phyloP scores from a whole-genome alignment of 1,284 basidiomycete species.

The Ceratobasidium theobromae region DNA sequence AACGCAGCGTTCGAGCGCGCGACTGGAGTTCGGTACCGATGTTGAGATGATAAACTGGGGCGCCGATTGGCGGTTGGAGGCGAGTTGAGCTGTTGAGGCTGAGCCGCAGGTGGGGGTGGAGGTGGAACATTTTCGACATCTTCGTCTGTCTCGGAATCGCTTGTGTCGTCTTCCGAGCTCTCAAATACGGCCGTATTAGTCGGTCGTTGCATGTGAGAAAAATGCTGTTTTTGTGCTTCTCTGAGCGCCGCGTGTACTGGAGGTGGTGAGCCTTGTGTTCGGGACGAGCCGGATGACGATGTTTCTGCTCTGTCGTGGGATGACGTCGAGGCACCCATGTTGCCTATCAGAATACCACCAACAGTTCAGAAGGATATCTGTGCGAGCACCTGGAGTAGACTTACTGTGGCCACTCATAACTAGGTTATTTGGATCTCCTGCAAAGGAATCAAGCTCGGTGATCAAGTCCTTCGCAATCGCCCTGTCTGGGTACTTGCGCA shows the following conservation, averaged over 20 bases:
- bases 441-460: conserved; percentile 80
- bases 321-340: conserved; percentile 16
- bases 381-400: conserved; percentile 38
- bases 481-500: conserved; percentile 81
- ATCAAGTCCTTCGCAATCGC: conserved; percentile 75
- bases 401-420: conserved; percentile 60
- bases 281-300: conserved; percentile 17
- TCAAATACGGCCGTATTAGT: conserved; percentile 14
- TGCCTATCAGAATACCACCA: neutral
- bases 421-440: conserved; percentile 66
- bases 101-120: neutral
- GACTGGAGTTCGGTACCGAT: conserved; percentile 72
- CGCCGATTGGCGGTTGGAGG: conserved; percentile 57
- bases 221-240: neutral
- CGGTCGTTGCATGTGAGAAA: conserved; percentile 1
- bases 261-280: conserved; percentile 18
- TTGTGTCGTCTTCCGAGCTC: conserved; percentile 12
- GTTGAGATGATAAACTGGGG: conserved; percentile 67
- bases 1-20: conserved; percentile 53
- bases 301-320: conserved; percentile 19
- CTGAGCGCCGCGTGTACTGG: neutral
- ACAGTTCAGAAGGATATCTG: neutral
- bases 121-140: conserved; percentile 49
- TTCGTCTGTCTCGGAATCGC: conserved; percentile 46
- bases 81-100: conserved; percentile 33